phyloP scores from a whole-genome alignment of 2,329 filamentous ascomycete species.

The Aspergillus nomiae region DNA sequence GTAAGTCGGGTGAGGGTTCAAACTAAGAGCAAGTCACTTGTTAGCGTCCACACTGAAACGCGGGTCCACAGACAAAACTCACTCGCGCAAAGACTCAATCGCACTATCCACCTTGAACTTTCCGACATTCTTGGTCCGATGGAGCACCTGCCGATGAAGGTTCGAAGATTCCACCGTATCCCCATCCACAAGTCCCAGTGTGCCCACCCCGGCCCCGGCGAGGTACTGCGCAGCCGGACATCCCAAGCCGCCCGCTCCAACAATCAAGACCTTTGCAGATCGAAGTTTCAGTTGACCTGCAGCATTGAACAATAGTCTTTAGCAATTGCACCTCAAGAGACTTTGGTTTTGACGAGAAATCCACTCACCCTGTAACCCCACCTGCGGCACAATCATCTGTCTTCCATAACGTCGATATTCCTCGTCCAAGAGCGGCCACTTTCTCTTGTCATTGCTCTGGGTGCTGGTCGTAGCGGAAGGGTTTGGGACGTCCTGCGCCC shows the following conservation, averaged over 20 bases:
- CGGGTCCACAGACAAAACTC: slow-evolving; percentile 20
- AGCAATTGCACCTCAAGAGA: background rate
- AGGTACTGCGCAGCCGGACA: slow-evolving; percentile 94
- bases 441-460: slow-evolving; percentile 24
- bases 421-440: slow-evolving; percentile 69
- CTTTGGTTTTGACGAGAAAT: background rate
- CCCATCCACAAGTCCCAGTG: slow-evolving; percentile 80
- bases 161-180: slow-evolving; percentile 89
- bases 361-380: slow-evolving; percentile 71
- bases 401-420: slow-evolving; percentile 88
- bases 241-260: slow-evolving; percentile 87
- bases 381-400: slow-evolving; percentile 82
- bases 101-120: slow-evolving; percentile 81
- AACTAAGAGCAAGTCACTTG: slow-evolving; percentile 42
- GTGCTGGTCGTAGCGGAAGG: background rate
- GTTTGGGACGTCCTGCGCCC: slow-evolving; percentile 7
- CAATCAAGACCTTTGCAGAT: slow-evolving; percentile 70
- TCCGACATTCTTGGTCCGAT: slow-evolving; percentile 70
- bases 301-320: background rate
- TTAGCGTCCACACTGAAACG: slow-evolving; percentile 11
- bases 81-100: slow-evolving; percentile 60
- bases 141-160: slow-evolving; percentile 86
- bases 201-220: slow-evolving; percentile 83
- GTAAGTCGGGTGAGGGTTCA: slow-evolving; percentile 74
- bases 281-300: slow-evolving; percentile 76